Evolutionary conservation across 2,329 filamentous ascomycete species (phyloP), one percentile per base, ranked within the genome.

Genomic region (Colletotrichum lupini): DNA sequence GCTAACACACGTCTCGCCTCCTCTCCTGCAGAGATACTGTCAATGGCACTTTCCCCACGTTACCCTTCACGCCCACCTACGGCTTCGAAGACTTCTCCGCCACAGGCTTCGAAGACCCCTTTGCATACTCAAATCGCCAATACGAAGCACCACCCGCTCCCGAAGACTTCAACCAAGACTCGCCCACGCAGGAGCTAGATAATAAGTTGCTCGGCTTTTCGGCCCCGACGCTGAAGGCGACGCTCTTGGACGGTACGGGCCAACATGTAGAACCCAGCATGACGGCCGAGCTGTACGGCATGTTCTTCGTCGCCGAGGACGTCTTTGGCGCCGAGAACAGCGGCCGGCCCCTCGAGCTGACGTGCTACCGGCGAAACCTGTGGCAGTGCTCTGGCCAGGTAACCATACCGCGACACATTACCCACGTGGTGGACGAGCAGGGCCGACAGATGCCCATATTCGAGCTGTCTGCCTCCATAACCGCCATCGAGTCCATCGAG

Each of bases 351-450:
- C 88, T 93, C 63, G 96, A 98, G 83, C 85, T 98, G 80, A 98
- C 96, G 0, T 98, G 96, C 87, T 98, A 98, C 81, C 92, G 96
- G 56, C 91, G 96, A 63, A 98, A 98, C 79, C 87, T 98, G 59
- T 98, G 97, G 87, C 95, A 98, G 83, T 97, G 97, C 76, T 96
- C 95, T 0, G 96, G 96, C 46, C 94, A 93, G 64, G 90, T 98
- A 67, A 95, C 91, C 0, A 83, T 98, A 56, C 94, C 95, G n/a
- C 84, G 90, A 26, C 89, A 92, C 61, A 90, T 92, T 53, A 88
- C 94, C 60, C 90, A 94, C 73, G 88, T 95, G 79, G 80, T 90
- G 67, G 86, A 89, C 76, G 95, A 96, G 16, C 93, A 97, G 76
- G 93, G 94, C 59, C 92, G 92, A 53, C 92, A 94, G 64, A 89